Evolutionary conservation across 73 alveolate genomes (phyloP), one percentile per base, ranked within the genome.

Genomic region (Breviolum minutum): DNA sequence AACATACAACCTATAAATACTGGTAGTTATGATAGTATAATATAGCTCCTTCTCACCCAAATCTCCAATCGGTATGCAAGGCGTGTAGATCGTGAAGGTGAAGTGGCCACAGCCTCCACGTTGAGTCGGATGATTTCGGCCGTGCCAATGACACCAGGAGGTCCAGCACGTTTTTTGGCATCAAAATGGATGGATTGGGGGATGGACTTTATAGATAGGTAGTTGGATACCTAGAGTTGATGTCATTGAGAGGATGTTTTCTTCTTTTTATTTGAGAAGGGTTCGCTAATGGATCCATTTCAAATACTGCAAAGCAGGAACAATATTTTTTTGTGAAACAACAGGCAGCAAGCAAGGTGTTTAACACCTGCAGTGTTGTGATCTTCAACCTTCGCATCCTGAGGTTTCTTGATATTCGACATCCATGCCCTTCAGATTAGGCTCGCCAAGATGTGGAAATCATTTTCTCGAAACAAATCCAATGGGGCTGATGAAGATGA

Each of bases 61-160:
- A 40, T 40, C 54, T 40, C 54, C 54, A 40, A 40, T 40, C 3
- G 54, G 54, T 40, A 40, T 40, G 54, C 10, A 24, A 89, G 96
- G 96, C 87, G 99, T 3, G 99, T 94, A 70, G 99, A 94, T n/a
- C 83, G 85, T 8, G 99, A 94, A 54, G 99, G 99, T 32, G 93
- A 94, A 76, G 90, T 94, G 69, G 99, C 99, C 84, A 94, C 99
- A 2, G 99, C 99, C 66, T 74, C 89, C 70, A 94, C 99, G 63
- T 54, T 94, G 91, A 54, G 94, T 10, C 99, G 99, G 26, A 77
- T 94, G 84, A 80, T 94, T 88, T 79, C 94, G 6, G 94, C 99
- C 17, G 90, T 80, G 74, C 99, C 99, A 70, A 63, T 77, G 94
- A 74, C 93, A 12, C 92, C 84, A 20, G 99, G 99, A 7, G 99